Percentiles rank a stretch among this genome's conserved stretches.
phyloP scores from a whole-genome alignment of 306 rosid species.

The Trichosanthes cucumerina region DNA sequence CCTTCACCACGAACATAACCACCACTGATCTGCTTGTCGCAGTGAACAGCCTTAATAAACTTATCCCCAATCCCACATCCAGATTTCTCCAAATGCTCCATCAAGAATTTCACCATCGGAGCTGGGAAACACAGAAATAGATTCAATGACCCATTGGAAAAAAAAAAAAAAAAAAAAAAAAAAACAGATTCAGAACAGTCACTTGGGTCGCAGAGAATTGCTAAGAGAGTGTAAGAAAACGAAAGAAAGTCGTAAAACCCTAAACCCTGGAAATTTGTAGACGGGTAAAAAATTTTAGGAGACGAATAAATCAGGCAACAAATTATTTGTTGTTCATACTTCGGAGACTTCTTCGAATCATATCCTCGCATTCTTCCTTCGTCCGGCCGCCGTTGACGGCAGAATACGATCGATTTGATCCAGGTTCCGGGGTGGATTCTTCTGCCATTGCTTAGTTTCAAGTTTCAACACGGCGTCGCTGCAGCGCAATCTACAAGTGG shows the following conservation, averaged over 20 bases:
- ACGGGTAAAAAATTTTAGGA: neutral
- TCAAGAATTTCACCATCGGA: conserved; percentile 60
- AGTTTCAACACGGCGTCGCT: neutral
- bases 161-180: neutral
- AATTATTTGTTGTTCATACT: conserved; percentile 21
- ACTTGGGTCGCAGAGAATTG: neutral
- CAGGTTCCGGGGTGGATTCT: conserved; percentile 28
- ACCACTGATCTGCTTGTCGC: conserved; percentile 31
- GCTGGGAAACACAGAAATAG: conserved; percentile 21
- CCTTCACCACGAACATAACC: conserved; percentile 64
- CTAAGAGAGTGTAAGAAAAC: neutral
- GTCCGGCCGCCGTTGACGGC: conserved; percentile 26
- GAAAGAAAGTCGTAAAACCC: neutral
- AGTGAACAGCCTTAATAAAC: conserved; percentile 49
- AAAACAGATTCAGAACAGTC: neutral
- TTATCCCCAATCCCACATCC: conserved; percentile 53
- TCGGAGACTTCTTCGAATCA: conserved; percentile 53
- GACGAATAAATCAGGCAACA: neutral
- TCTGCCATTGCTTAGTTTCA: conserved; percentile 23
- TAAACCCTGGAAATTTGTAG: neutral
- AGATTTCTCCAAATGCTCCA: conserved; percentile 55
- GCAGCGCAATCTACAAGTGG: neutral
- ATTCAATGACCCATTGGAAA: neutral
- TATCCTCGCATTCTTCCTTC: conserved; percentile 44
- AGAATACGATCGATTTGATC: conserved; percentile 17